Evolutionary conservation across 2,329 filamentous ascomycete genomes (phyloP).

Genomic region (Aspergillus persii): DNA sequence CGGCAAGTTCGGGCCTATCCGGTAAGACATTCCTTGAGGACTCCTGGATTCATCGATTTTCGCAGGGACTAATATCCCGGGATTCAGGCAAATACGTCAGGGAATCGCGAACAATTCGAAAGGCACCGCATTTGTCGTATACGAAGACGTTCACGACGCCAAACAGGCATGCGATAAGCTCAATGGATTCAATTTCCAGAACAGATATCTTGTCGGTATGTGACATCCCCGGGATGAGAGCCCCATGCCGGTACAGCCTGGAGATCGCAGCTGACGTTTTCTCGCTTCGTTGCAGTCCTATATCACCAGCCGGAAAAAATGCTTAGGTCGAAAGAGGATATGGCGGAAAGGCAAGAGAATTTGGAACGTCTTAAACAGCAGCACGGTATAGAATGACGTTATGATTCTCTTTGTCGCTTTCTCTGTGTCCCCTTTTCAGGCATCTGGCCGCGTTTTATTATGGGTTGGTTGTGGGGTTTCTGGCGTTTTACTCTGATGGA

Average conservation of each 20-base stretch:
- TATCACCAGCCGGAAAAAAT: conserved; percentile 78
- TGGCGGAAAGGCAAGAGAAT: conserved; percentile 90
- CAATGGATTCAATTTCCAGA: conserved; percentile 99
- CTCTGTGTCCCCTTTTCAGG: conserved; percentile 33
- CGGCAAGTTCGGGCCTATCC: conserved; percentile 93
- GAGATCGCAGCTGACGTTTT: conserved; percentile 7
- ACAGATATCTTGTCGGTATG: conserved; percentile 95
- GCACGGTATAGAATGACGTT: conserved; percentile 91
- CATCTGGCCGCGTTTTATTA: conserved; percentile 33
- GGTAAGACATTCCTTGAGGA: conserved; percentile 57
- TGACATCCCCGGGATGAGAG: background rate
- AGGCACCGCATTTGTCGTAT: conserved; percentile 97
- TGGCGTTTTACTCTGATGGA: conserved; percentile 39
- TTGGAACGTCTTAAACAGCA: conserved; percentile 97
- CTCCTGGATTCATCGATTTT: background rate
- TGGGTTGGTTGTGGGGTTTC: conserved; percentile 40
- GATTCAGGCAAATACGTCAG: conserved; percentile 89
- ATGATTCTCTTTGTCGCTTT: conserved; percentile 28
- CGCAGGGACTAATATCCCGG: conserved; percentile 3
- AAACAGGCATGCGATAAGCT: conserved; percentile 99
- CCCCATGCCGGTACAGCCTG: background rate
- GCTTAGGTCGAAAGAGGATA: conserved; percentile 85
- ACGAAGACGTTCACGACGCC: conserved; percentile 98
- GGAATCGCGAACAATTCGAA: conserved; percentile 97
- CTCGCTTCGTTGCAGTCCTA: conserved; percentile 50